A percentile compares a stretch with the other conserved stretches of the same genome.
phyloP scores from a whole-genome alignment of 2,329 filamentous ascomycete species.

The Aspergillus pseudonomiae region DNA sequence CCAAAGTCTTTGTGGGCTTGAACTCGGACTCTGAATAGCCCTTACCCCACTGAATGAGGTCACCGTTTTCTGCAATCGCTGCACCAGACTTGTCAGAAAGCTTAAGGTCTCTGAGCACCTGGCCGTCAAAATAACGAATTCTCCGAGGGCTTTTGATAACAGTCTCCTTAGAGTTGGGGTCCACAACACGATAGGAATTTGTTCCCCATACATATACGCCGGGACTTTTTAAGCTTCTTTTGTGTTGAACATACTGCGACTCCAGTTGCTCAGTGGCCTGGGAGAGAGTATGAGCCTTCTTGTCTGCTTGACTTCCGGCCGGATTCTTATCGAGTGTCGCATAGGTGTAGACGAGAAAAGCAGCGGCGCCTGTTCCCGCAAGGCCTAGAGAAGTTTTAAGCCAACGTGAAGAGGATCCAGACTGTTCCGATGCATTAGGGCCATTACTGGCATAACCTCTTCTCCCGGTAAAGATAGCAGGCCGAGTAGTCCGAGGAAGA shows the following conservation, averaged over 20 bases:
- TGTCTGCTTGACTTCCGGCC: slow-evolving; percentile 20
- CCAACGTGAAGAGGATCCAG: slow-evolving; percentile 29
- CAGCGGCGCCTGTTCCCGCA: slow-evolving; percentile 34
- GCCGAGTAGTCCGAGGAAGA: slow-evolving; percentile 21
- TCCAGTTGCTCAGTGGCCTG: slow-evolving; percentile 65
- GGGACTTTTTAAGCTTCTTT: slow-evolving; percentile 76
- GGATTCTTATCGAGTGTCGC: slow-evolving; percentile 23
- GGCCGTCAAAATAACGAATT: slow-evolving; percentile 79
- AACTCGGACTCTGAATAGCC: slow-evolving; percentile 69
- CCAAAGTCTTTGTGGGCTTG: slow-evolving; percentile 71
- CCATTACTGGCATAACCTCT: slow-evolving; percentile 34
- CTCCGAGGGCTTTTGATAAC: slow-evolving; percentile 79
- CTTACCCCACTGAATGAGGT: slow-evolving; percentile 88
- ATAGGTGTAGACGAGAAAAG: slow-evolving; percentile 37
- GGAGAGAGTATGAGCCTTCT: slow-evolving; percentile 23
- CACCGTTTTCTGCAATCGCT: slow-evolving; percentile 83
- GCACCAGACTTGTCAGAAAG: slow-evolving; percentile 80
- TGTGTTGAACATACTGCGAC: slow-evolving; percentile 85
- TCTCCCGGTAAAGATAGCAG: slow-evolving; percentile 28
- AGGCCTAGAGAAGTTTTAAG: slow-evolving; percentile 35
- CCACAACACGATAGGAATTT: slow-evolving; percentile 81
- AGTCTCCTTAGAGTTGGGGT: slow-evolving; percentile 75
- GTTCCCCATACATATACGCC: slow-evolving; percentile 94
- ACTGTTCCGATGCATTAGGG: slow-evolving; percentile 13
- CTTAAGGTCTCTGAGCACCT: slow-evolving; percentile 84